Evolutionary conservation across 1,284 basidiomycete genomes (phyloP).

Genomic region (Microbotryomycetes sp.): DNA sequence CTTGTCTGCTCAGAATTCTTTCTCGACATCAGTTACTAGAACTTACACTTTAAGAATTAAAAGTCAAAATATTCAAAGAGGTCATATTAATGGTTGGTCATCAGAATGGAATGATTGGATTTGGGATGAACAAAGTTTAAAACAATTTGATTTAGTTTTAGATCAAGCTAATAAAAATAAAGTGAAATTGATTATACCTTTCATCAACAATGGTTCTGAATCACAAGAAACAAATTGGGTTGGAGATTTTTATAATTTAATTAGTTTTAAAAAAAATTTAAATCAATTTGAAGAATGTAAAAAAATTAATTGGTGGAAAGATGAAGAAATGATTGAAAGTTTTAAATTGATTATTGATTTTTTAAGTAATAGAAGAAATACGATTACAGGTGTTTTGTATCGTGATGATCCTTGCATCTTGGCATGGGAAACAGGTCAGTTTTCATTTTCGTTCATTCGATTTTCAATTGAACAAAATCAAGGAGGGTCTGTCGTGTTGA

Average conservation of each 20-base stretch:
- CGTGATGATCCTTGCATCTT: conserved; percentile 40
- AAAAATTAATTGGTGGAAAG: conserved; percentile 30
- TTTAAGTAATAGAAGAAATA: conserved; percentile 38
- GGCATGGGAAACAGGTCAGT: conserved; percentile 38
- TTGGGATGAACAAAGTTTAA: conserved; percentile 33
- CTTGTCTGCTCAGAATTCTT: conserved; percentile 17
- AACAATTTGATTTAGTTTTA: conserved; percentile 34
- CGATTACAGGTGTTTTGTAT: conserved; percentile 38
- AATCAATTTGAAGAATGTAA: conserved; percentile 18
- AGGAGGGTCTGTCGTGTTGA: too few relatives aligned
- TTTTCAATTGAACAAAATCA: background rate
- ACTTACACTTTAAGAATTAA: conserved; percentile 37
- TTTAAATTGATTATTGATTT: conserved; percentile 38
- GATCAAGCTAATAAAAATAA: conserved; percentile 31
- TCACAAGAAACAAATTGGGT: conserved; percentile 32
- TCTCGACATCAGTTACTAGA: conserved; percentile 34
- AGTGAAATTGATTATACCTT: conserved; percentile 35
- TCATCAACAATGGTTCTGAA: conserved; percentile 36
- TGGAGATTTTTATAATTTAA: conserved; percentile 20
- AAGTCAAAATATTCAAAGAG: conserved; percentile 32
- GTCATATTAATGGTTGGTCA: conserved; percentile 37
- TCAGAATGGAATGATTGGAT: conserved; percentile 36
- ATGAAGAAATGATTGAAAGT: conserved; percentile 33
- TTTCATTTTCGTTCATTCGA: background rate
- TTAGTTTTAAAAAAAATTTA: conserved; percentile 26